phyloP scores from a whole-genome alignment of 2,329 filamentous ascomycete genomes.

The Cladophialophora exuberans region DNA sequence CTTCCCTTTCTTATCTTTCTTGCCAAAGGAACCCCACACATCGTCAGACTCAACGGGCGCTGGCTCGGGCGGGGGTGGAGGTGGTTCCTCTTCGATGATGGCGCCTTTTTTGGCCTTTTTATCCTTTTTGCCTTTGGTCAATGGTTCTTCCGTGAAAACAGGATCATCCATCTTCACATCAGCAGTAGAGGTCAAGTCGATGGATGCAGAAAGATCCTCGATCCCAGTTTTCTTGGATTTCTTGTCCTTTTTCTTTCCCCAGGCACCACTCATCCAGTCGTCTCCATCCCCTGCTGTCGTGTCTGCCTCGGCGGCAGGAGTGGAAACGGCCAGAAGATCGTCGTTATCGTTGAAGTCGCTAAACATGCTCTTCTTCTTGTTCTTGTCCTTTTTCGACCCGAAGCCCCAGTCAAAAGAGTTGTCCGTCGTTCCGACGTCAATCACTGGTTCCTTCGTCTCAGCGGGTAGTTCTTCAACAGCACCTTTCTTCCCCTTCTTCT shows the following conservation, averaged over 20 bases:
- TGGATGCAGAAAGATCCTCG: conserved; percentile 34
- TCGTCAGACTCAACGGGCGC: conserved; percentile 34
- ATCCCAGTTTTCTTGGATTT: conserved; percentile 40
- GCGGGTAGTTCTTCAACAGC: conserved; percentile 26
- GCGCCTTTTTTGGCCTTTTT: conserved; percentile 34
- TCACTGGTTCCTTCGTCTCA: conserved; percentile 20
- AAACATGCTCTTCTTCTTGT: conserved; percentile 41
- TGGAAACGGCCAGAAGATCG: conserved; percentile 36
- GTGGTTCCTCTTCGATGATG: conserved; percentile 25
- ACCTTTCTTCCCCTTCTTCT: conserved; percentile 38
- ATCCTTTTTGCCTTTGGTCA: conserved; percentile 31
- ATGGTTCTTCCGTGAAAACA: conserved; percentile 32
- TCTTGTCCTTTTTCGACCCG: conserved; percentile 46
- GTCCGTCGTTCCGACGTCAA: conserved; percentile 16
- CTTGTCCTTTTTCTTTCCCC: conserved; percentile 48
- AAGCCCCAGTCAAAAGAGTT: conserved; percentile 31
- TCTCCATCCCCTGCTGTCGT: conserved; percentile 40
- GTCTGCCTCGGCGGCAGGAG: conserved; percentile 35
- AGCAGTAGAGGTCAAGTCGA: conserved; percentile 32
- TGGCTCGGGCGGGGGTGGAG: conserved; percentile 27
- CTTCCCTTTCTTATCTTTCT: conserved; percentile 33
- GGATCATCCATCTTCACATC: conserved; percentile 26
- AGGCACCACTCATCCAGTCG: conserved; percentile 40
- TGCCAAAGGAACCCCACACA: conserved; percentile 28
- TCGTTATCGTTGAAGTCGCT: conserved; percentile 32